phyloP scores from a whole-genome alignment of 1,139 yeast genomes.

The Pichia norvegensis region DNA sequence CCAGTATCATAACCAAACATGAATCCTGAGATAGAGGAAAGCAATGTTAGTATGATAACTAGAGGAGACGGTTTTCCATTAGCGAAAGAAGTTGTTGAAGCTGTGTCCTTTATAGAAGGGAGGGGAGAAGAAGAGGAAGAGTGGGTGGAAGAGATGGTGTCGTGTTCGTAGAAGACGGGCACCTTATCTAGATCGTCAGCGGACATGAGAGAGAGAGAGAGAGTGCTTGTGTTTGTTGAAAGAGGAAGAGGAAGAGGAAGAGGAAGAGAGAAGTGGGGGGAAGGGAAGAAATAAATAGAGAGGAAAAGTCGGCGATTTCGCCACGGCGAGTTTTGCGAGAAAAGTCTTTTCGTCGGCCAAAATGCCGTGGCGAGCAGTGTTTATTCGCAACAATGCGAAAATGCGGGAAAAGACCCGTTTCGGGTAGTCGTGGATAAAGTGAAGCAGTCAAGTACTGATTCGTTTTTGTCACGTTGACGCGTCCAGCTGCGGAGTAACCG shows the following conservation, averaged over 20 bases:
- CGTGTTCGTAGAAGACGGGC: neutral
- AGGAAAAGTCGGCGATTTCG: constrained; percentile 35
- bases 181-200: neutral
- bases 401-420: no score
- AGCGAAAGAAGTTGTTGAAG: constrained; percentile 26
- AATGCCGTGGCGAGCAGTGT: no score
- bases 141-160: neutral
- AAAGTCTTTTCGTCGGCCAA: no score
- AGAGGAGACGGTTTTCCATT: constrained; percentile 51
- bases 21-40: constrained; percentile 87
- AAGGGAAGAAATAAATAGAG: no score
- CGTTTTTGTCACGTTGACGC: no score
- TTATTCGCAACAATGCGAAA: no score
- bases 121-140: neutral
- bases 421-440: no score
- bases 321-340: constrained; percentile 42
- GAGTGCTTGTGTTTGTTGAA: neutral
- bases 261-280: neutral
- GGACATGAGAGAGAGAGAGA: neutral
- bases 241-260: neutral
- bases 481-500: no score
- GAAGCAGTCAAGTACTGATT: no score
- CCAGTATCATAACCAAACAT: constrained; percentile 98
- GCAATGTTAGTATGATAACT: constrained; percentile 62
- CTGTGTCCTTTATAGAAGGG: neutral